Conservation (phyloP, 2,329 filamentous ascomycete genomes). For the Pseudogymnoascus sp. region DNA sequence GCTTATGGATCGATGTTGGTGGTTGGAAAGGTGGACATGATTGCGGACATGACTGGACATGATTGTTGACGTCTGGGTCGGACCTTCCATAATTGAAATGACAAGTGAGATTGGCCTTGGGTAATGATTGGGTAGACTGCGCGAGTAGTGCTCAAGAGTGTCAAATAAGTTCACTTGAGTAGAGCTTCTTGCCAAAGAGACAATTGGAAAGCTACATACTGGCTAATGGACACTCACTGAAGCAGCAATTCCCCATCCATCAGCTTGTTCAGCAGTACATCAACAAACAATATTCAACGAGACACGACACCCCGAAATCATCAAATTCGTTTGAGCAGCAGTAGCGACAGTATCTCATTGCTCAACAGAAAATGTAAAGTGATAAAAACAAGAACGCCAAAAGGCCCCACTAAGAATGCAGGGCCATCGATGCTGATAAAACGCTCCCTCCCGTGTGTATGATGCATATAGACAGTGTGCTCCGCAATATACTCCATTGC, state of each 20-base stretch:
- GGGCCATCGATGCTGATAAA: neutral
- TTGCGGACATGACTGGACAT: no score
- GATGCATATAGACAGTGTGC: neutral
- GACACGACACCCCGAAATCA: neutral
- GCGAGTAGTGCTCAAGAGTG: no score
- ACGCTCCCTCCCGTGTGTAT: neutral
- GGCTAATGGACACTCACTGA: neutral
- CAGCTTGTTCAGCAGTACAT: neutral
- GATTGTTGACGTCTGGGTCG: no score
- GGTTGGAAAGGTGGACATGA: no score
- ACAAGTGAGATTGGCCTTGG: no score
- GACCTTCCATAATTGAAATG: no score
- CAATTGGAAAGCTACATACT: no score
- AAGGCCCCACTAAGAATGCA: neutral
- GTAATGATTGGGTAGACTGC: no score
- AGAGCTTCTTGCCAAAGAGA: no score
- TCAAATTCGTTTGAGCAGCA: neutral
- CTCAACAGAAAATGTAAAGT: neutral
- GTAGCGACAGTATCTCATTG: neutral
- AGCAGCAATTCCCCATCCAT: neutral
- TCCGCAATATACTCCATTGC: neutral
- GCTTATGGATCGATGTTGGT: no score
- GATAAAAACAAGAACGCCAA: neutral
- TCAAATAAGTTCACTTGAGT: neutral
- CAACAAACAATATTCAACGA: neutral